Conservation (phyloP, 441 rosid species). For the Gossypium trilobum region DNA sequence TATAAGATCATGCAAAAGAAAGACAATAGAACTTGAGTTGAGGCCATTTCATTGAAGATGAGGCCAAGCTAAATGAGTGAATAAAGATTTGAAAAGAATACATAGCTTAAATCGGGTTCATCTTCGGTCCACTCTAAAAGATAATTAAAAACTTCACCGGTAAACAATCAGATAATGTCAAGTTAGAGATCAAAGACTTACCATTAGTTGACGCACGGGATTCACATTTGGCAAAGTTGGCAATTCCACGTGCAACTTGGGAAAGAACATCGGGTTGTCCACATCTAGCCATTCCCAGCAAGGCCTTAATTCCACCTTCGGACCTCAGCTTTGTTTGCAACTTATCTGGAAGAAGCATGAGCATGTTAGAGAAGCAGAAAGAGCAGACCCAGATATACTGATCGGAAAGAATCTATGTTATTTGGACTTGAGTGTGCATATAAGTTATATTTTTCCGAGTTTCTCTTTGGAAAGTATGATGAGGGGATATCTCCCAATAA, state of each 20-base stretch:
- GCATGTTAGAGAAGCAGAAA: neutral
- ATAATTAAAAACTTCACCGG: neutral
- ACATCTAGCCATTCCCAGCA: slow-evolving; percentile 95
- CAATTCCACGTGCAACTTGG: slow-evolving; percentile 96
- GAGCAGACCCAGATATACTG: neutral
- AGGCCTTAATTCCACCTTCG: slow-evolving; percentile 93
- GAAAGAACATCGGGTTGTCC: slow-evolving; percentile 95
- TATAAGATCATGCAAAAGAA: neutral
- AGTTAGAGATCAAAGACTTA: slow-evolving; percentile 16
- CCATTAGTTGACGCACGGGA: slow-evolving; percentile 80
- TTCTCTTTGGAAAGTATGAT: neutral
- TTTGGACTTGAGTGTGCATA: neutral
- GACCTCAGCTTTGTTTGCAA: slow-evolving; percentile 69
- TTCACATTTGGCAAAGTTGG: slow-evolving; percentile 96
- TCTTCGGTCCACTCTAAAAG: neutral
- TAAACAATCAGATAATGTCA: neutral
- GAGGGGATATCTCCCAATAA: neutral
- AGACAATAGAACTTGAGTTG: neutral
- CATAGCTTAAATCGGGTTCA: neutral
- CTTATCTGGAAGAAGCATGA: slow-evolving; percentile 44
- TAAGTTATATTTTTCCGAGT: neutral
- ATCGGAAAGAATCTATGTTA: neutral
- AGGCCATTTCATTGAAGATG: neutral
- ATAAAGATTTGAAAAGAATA: neutral
- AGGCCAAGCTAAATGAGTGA: neutral